Evolutionary conservation across 2,329 filamentous ascomycete species (phyloP), one percentile per base, ranked within the genome.

Genomic region (Bipolaris bicolor): DNA sequence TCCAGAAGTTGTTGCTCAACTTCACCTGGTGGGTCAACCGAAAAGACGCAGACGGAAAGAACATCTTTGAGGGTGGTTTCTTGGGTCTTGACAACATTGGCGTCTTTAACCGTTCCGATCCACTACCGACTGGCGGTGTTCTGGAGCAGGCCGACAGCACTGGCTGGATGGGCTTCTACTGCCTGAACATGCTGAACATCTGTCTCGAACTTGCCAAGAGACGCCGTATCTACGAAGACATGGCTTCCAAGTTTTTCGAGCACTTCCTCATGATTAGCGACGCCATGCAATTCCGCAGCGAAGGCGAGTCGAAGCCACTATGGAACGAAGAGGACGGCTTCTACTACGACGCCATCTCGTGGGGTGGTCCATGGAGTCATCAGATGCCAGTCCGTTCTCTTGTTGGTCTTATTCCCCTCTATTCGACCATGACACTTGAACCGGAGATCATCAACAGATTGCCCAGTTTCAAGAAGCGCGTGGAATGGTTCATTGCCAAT

Each of bases 1-100:
- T 98, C 81, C 95, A 98, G 73, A 98, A 98, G 77, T 79, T 98
- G 58, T 82, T 98, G 22, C 83, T 98, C 62, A 98, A 98, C 80
- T 98, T 98, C 76, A 98, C 95, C 3, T 98, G 95, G 95, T 98
- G 94, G 94, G 94, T 97, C 18, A 98, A 98, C 76, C 90, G 94
- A 57, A 98, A 98, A 78, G 94, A 98, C 69, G 84, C 85, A 10
- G 91, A 97, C 9, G 94, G 92, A 69, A 98, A 98, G 81, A 97
- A 98, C 71, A 90, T 98, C 26, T 98, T 98, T 66, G 95, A 98
- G 73, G 95, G 94, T 65, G 94, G 94, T 41, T 98, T 98, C 82
- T 82, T 98, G 7, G 94, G 94, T 44, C 82, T 98, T 50, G 94
- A 98, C 84, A 98, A 98, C 75, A 98, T 98, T 76, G 95, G 95